Conservation (phyloP, 2,329 filamentous ascomycete species). For the Claviceps capensis region DNA sequence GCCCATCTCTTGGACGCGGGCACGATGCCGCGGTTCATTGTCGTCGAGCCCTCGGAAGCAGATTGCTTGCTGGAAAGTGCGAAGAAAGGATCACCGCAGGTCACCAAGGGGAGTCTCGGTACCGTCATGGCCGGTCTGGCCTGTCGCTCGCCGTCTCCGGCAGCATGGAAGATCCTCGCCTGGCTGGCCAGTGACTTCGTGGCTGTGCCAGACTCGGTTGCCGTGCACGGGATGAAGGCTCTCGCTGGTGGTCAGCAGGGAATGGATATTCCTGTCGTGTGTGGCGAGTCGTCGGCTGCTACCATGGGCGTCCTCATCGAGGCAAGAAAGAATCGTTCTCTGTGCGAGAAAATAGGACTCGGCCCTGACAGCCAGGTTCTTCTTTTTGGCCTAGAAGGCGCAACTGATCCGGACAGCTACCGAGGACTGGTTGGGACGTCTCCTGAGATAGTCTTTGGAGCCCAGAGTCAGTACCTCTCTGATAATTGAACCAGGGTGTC, state of each 20-base stretch:
- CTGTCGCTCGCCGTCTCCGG: constrained; percentile 7
- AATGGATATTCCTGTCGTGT: constrained; percentile 7
- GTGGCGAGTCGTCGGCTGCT: constrained; percentile 8
- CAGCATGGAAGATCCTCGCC: constrained; percentile 7
- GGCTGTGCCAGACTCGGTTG: constrained; percentile 5
- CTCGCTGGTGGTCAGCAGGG: constrained; percentile 2
- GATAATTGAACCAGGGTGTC: background rate
- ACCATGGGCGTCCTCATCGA: constrained; percentile 6
- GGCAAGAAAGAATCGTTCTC: background rate
- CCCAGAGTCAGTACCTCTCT: constrained; percentile 1
- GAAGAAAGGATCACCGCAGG: constrained; percentile 3
- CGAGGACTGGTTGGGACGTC: constrained; percentile 5
- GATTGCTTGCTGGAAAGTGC: constrained; percentile 8
- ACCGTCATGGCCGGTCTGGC: constrained; percentile 9
- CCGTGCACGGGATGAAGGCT: constrained; percentile 7
- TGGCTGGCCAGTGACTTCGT: constrained; percentile 10
- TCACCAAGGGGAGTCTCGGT: constrained; percentile 1
- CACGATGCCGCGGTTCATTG: constrained; percentile 3
- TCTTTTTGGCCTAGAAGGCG: constrained; percentile 8
- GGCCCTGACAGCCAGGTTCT: constrained; percentile 5
- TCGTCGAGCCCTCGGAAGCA: constrained; percentile 8
- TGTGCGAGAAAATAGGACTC: constrained; percentile 5
- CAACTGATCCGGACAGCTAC: constrained; percentile 7
- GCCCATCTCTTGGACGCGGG: background rate
- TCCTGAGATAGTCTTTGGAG: constrained; percentile 5